Base-by-base conservation (phyloP, 2,329 filamentous ascomycete genomes). In the Chrysoporthe deuterocubensis region DNA sequence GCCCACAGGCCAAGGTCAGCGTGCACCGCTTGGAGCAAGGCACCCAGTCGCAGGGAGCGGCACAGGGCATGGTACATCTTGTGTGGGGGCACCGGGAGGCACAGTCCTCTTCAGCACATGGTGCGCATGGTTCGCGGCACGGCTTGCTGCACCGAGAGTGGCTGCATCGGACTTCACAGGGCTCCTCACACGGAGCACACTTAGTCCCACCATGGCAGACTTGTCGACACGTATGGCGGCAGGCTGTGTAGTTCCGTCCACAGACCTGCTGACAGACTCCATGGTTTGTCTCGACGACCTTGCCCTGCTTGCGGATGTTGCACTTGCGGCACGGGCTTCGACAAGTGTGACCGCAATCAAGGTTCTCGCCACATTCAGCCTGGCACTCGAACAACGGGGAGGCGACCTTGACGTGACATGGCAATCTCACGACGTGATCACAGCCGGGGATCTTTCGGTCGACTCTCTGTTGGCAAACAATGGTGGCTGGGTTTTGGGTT, bases 21-120 rank as follows among this genome's bases (percentile, higher is more conserved):
- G 78, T 73, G 73, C 90, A 93, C 9, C 90, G 81, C 71, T 82
- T 75, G 1, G 84, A 85, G 74, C 90, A 93, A 1, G 90, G 91
- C 0, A 92, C 73, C 77, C 87, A 84, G 71, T 91, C 81, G 73
- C 90, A 93, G 0, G 90, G 90, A 0, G 85, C 90, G 0, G 88
- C 88, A 69, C 90, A 92, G 3, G 86, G 86, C 81, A 88, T 81
- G 0, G 76, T 76, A 64, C 83, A 86, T 1, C 56, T 11, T 0
- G 71, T 69, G n/a, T 70, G 67, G n/a, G 73, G 73, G 18, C 69
- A 70, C 48, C 71, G 71, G 6, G 85, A 90, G 0, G 80, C 75
- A 71, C 89, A 92, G 1, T 74, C 71, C 26, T 77, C 76, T 69
- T 88, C 84, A 0, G 84, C 84, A 71, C 90, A 92, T 0, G 89